These are phyloP conservation scores for Entomortierella lignicola DNA, from an alignment of 192 early-diverging fungal genomes.

Conservation along the genomic window DNA sequence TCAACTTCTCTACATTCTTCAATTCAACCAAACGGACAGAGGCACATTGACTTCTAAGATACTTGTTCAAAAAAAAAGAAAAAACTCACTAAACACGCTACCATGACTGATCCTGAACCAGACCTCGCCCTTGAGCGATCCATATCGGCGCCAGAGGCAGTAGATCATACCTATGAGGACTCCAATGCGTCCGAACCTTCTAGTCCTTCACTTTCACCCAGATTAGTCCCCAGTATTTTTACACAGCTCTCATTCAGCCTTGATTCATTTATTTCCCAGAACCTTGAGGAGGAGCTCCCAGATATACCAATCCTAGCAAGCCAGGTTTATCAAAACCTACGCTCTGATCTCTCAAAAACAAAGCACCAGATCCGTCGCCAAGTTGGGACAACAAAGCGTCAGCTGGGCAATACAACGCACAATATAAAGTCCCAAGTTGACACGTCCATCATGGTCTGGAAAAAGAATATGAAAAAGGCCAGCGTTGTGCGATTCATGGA, in stretches of 20 bases:
- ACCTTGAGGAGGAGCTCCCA: constrained; percentile 47
- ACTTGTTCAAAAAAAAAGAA: no score
- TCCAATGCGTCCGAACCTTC: constrained; percentile 31
- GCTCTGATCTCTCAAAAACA: constrained; percentile 35
- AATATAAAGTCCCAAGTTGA: constrained; percentile 46
- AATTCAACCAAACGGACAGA: no score
- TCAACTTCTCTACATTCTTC: no score
- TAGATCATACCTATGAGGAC: constrained; percentile 33
- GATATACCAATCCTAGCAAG: constrained; percentile 40
- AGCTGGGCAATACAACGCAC: constrained; percentile 28
- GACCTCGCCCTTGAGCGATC: constrained; percentile 34
- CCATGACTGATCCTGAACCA: neutral
- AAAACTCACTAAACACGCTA: neutral
- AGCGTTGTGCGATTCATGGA: constrained; percentile 64
- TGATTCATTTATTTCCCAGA: constrained; percentile 48
- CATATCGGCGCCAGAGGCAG: constrained; percentile 32
- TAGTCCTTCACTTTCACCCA: constrained; percentile 29
- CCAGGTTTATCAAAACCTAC: constrained; percentile 39
- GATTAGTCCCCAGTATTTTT: constrained; percentile 38
- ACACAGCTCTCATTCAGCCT: constrained; percentile 51
- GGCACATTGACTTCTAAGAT: no score
- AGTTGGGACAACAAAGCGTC: constrained; percentile 42
- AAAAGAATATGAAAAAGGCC: constrained; percentile 51
- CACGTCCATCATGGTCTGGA: constrained; percentile 37
- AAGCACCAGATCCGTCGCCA: constrained; percentile 37